Conservation (phyloP, 257 asterid genomes). For the Asclepias syriaca region DNA sequence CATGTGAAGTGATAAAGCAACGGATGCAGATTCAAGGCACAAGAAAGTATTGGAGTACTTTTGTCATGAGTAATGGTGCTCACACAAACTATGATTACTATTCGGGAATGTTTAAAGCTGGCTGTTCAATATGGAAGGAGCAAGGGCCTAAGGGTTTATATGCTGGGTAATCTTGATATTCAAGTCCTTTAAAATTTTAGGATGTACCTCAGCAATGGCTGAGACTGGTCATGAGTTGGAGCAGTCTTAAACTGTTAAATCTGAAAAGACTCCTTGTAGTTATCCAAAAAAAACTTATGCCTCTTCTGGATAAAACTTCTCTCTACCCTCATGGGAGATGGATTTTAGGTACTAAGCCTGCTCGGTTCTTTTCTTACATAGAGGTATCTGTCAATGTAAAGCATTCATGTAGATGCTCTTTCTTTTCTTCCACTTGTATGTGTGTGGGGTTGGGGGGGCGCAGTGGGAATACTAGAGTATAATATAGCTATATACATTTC, state of each 20-base stretch:
- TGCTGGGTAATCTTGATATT: slow-evolving; percentile 49
- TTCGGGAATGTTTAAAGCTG: slow-evolving; percentile 83
- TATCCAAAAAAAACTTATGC: background rate
- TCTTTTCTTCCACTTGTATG: background rate
- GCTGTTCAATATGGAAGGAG: slow-evolving; percentile 74
- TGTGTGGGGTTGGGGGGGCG: too few species aligned
- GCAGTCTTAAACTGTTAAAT: background rate
- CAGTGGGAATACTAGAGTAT: background rate
- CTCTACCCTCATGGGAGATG: background rate
- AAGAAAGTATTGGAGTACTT: slow-evolving; percentile 66
- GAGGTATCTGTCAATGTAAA: background rate
- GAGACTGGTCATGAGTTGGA: background rate
- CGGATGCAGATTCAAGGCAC: slow-evolving; percentile 90
- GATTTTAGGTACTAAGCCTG: too few species aligned
- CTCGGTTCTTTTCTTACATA: background rate
- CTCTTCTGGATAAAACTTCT: background rate
- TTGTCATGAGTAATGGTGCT: slow-evolving; percentile 40
- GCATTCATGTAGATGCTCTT: background rate
- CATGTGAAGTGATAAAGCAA: slow-evolving; percentile 87
- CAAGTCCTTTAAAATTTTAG: background rate
- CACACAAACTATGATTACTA: slow-evolving; percentile 56
- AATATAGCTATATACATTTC: background rate
- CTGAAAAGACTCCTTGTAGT: too few species aligned
- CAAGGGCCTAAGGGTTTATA: slow-evolving; percentile 74
- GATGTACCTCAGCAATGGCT: background rate